Evolutionary conservation across 2,329 filamentous ascomycete species (phyloP).

Genomic region (Truncatella angustata): DNA sequence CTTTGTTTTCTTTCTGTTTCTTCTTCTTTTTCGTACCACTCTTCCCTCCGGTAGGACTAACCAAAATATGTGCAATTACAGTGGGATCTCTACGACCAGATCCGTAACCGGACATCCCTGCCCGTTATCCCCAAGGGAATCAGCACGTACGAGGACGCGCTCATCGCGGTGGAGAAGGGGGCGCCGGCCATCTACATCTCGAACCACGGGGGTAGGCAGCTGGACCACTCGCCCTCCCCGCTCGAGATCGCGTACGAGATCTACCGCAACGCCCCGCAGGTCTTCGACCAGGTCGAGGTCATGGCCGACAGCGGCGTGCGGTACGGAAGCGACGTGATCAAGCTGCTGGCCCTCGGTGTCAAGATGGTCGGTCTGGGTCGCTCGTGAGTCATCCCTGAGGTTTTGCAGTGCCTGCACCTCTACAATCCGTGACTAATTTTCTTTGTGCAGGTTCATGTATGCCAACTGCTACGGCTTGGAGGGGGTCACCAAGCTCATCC

Average conservation of each 20-base stretch:
- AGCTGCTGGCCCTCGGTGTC: constrained; percentile 37
- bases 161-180: constrained; percentile 12
- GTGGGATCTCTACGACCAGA: constrained; percentile 17
- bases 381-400: constrained; percentile 15
- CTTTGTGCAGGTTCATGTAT: constrained; percentile 46
- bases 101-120: constrained; percentile 21
- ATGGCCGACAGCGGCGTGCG: constrained; percentile 37
- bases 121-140: constrained; percentile 14
- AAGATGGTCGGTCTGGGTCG: constrained; percentile 42
- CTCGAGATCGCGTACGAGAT: constrained; percentile 32
- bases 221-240: constrained; percentile 34
- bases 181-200: constrained; percentile 35
- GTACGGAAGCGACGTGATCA: constrained; percentile 37
- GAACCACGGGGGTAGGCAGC: constrained; percentile 41
- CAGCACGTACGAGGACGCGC: constrained; percentile 11
- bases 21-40: too few species aligned
- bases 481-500: constrained; percentile 44
- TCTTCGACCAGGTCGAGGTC: constrained; percentile 33
- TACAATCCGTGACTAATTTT: too few species aligned
- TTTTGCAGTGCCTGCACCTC: too few species aligned
- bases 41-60: too few species aligned
- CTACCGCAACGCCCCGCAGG: constrained; percentile 33
- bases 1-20: too few species aligned
- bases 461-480: constrained; percentile 47
- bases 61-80: too few species aligned